Evolutionary conservation across 257 asterid species (phyloP).

Genomic region (Salvia hispanica): DNA sequence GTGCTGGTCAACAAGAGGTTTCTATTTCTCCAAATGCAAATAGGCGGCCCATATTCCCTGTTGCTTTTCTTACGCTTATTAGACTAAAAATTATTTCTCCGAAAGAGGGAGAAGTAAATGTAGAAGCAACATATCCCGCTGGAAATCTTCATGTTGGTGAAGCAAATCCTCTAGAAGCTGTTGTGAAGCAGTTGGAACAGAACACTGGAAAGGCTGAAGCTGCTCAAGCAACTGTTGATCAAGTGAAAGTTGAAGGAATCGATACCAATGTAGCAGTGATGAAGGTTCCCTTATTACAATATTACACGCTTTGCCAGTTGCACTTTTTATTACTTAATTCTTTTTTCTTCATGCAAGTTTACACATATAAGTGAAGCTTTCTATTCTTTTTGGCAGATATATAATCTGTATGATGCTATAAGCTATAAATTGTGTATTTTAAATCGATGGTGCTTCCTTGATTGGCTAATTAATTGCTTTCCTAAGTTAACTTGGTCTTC

Average conservation of each 20-base stretch:
- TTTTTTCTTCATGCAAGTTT: slow-evolving; percentile 22
- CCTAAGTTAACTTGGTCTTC: slow-evolving; percentile 21
- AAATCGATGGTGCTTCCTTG: slow-evolving; percentile 6
- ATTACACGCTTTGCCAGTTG: slow-evolving; percentile 21
- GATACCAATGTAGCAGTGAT: slow-evolving; percentile 84
- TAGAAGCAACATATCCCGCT: slow-evolving; percentile 46
- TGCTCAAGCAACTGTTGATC: slow-evolving; percentile 88
- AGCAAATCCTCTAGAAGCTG: slow-evolving; percentile 75
- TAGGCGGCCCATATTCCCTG: slow-evolving; percentile 50
- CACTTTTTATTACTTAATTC: slow-evolving; percentile 12
- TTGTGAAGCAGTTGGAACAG: slow-evolving; percentile 70
- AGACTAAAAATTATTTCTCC: slow-evolving; percentile 59
- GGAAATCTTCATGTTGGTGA: slow-evolving; percentile 75
- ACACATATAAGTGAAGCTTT: slow-evolving; percentile 6
- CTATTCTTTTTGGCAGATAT: neutral
- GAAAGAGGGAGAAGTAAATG: slow-evolving; percentile 45
- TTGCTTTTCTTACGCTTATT: slow-evolving; percentile 57
- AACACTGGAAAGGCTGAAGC: slow-evolving; percentile 87
- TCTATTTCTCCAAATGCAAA: slow-evolving; percentile 56
- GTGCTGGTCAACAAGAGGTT: slow-evolving; percentile 41
- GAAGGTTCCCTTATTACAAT: slow-evolving; percentile 51
- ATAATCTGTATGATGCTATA: slow-evolving; percentile 20
- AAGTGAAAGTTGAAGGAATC: slow-evolving; percentile 96
- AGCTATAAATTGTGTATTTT: slow-evolving; percentile 9
- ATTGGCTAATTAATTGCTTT: neutral